Evolutionary conservation across 1,139 yeast genomes (phyloP).

Genomic region (Kodamaea ohmeri): DNA sequence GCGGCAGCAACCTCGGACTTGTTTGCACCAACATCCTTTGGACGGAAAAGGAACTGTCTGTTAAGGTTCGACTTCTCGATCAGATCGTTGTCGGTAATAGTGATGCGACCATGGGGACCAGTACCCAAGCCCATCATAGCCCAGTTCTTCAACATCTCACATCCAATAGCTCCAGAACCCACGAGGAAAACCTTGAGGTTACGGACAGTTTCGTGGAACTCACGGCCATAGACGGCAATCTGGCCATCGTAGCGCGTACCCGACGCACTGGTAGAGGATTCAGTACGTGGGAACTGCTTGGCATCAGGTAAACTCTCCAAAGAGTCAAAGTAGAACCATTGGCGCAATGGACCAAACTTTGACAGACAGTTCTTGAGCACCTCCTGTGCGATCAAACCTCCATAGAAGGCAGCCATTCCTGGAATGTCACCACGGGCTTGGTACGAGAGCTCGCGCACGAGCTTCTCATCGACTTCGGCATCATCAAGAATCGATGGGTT

Average conservation of each 20-base stretch:
- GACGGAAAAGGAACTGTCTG: constrained; percentile 92
- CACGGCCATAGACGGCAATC: constrained; percentile 88
- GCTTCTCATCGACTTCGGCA: constrained; percentile 53
- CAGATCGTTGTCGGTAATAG: constrained; percentile 89
- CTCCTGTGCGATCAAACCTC: constrained; percentile 96
- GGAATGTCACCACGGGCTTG: constrained; percentile 94
- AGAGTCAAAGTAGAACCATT: constrained; percentile 90
- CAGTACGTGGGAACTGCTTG: constrained; percentile 58
- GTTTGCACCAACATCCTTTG: constrained; percentile 88
- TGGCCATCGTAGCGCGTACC: constrained; percentile 88
- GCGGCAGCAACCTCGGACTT: constrained; percentile 88
- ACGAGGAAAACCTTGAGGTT: constrained; percentile 85
- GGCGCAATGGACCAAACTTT: constrained; percentile 87
- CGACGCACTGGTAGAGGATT: constrained; percentile 68
- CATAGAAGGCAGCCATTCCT: constrained; percentile 84
- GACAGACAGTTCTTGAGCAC: constrained; percentile 94
- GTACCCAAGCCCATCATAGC: constrained; percentile 94
- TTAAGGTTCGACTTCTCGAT: constrained; percentile 94
- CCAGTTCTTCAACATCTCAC: constrained; percentile 98
- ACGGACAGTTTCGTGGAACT: constrained; percentile 68
- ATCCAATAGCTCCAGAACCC: constrained; percentile 99
- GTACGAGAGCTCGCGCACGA: constrained; percentile 69
- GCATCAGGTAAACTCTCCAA: constrained; percentile 79
- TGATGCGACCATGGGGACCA: constrained; percentile 82
- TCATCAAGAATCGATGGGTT: constrained; percentile 55